A percentile compares a stretch with the other conserved stretches of the same genome.
phyloP scores from a whole-genome alignment of 2,329 filamentous ascomycete species.

The Arthroderma sp. region DNA sequence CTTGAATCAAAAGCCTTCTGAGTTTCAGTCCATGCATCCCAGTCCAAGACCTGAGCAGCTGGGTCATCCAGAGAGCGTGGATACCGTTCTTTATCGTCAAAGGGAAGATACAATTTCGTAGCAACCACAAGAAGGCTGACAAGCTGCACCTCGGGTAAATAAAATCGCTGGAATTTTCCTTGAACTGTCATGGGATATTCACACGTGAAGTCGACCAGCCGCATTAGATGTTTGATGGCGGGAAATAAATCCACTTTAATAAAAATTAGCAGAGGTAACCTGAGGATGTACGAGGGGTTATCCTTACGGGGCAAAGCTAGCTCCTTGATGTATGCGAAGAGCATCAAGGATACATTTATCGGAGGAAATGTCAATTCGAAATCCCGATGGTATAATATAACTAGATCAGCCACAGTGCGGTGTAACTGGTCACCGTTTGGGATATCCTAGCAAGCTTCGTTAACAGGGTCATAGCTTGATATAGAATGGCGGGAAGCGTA shows the following conservation, averaged over 20 bases:
- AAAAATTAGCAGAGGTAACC: slow-evolving; percentile 8
- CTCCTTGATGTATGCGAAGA: slow-evolving; percentile 57
- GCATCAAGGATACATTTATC: slow-evolving; percentile 54
- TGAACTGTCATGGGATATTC: slow-evolving; percentile 31
- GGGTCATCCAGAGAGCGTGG: slow-evolving; percentile 42
- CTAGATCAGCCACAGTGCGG: slow-evolving; percentile 46
- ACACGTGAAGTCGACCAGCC: slow-evolving; percentile 45
- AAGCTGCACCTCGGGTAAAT: slow-evolving; percentile 63
- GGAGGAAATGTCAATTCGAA: slow-evolving; percentile 60
- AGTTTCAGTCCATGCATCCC: slow-evolving; percentile 53
- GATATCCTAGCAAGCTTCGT: slow-evolving; percentile 18
- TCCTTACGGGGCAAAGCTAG: slow-evolving; percentile 60
- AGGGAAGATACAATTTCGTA: slow-evolving; percentile 65
- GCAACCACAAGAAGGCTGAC: slow-evolving; percentile 59
- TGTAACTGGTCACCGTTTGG: slow-evolving; percentile 49
- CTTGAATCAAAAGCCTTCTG: slow-evolving; percentile 31
- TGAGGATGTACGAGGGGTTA: neutral
- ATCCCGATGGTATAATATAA: slow-evolving; percentile 50
- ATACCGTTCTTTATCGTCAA: slow-evolving; percentile 46
- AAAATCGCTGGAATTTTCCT: slow-evolving; percentile 31
- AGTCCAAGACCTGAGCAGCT: slow-evolving; percentile 51
- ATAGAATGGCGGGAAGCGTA: slow-evolving; percentile 10
- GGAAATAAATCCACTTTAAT: slow-evolving; percentile 27
- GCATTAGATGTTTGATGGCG: slow-evolving; percentile 45
- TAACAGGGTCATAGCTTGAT: slow-evolving; percentile 16